Conservation (phyloP, 2,329 filamentous ascomycete species). For the Aaosphaeria arxii region DNA sequence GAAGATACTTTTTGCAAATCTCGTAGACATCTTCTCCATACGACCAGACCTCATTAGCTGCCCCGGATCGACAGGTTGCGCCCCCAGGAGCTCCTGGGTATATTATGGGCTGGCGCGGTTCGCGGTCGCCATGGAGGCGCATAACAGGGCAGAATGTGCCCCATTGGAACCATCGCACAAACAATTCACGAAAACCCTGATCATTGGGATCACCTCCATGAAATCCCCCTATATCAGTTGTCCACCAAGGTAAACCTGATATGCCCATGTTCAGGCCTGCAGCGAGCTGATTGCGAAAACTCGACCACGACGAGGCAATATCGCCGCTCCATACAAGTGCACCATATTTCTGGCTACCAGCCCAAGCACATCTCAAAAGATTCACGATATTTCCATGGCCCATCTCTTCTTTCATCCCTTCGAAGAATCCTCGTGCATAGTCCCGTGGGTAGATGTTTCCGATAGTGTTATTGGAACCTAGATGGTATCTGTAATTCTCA, state of each 20-base stretch:
- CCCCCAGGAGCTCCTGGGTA: constrained; percentile 30
- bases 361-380: constrained; percentile 56
- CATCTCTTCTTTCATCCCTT: constrained; percentile 49
- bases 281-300: constrained; percentile 58
- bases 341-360: constrained; percentile 61
- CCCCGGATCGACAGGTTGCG: constrained; percentile 44
- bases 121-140: constrained; percentile 64
- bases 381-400: constrained; percentile 60
- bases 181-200: constrained; percentile 58
- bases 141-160: constrained; percentile 66
- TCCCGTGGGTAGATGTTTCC: constrained; percentile 61
- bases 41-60: constrained; percentile 63
- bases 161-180: constrained; percentile 69
- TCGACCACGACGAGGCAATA: constrained; percentile 62
- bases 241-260: constrained; percentile 65
- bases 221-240: constrained; percentile 69
- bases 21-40: constrained; percentile 60
- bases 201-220: constrained; percentile 61
- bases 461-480: constrained; percentile 52
- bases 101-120: constrained; percentile 53
- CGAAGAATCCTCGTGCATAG: constrained; percentile 59
- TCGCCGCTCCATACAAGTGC: constrained; percentile 67
- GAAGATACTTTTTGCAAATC: constrained; percentile 60
- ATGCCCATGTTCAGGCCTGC: constrained; percentile 66
- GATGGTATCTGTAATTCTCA: constrained; percentile 62